Base-by-base conservation (phyloP, 2,329 filamentous ascomycete genomes). In the Endocalyx cinctus region DNA sequence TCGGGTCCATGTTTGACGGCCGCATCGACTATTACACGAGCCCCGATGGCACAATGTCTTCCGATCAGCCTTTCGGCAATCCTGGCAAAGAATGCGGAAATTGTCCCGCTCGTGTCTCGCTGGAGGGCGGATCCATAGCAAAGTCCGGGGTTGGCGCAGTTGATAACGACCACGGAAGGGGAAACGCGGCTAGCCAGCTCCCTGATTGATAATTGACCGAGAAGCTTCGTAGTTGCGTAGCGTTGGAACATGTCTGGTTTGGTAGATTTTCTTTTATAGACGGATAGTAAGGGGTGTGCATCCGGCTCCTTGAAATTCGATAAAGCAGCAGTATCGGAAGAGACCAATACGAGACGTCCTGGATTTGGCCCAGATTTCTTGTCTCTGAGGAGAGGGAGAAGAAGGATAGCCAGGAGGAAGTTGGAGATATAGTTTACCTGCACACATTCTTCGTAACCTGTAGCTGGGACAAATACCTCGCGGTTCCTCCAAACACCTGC, bases 361-460 rank as follows among this genome's bases (percentile, higher is more conserved):
- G 20, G 20, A 8, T 23, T 8, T 23, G 8, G 8, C n/a, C n/a
- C 8, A n/a, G 20, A 23, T n/a, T 8, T 8, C 20, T 8, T 8
- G 8, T 8, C 20, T 8, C 20, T 8, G 1, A 74, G 51, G 17
- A 63, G 63, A 0, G 69, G 70, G 2, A 74, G 45, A 4, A 74
- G 35, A 0, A 72, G 50, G 1, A 72, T 47, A 0, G 59, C 61
- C 2, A 77, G 54, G 2, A 76, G 46, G 7, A 68, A 60, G 0
- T 69, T 75, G 22, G 58, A 65, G 35, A 76, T 57, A 11, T 72
- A 69, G 38, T 77, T 76, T 23, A 68, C 61, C 0, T 69, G 70
- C 22, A 76, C 45, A 5, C 55, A 63, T 12, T 52, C 51, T 41
- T 76, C 72, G 1, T 58, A 50, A 5, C 13, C 16, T 0, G 60